Base-by-base conservation (phyloP, 2,329 filamentous ascomycete genomes). In the Curvularia hawaiiensis region DNA sequence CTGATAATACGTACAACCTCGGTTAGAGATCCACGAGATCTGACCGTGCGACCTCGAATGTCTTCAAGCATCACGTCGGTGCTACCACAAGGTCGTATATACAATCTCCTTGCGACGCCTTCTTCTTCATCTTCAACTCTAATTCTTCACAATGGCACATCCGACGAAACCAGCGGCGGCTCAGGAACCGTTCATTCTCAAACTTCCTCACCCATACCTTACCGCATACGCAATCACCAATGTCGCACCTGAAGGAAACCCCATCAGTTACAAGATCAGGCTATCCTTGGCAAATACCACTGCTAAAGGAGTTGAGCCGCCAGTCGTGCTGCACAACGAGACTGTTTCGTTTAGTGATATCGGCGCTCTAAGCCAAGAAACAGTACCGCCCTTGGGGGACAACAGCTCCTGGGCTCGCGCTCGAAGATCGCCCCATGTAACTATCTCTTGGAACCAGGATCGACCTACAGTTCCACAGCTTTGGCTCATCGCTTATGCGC, bases 401-500 rank as follows among this genome's bases (percentile, higher is more conserved):
- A 77, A 77, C 64, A 75, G 70, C 45, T 71, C 73, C 35, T 77
- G 80, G 80, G 80, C 79, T 33, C 73, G 80, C 60, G 75, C 79
- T 50, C 75, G 78, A 61, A 75, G 80, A 64, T 77, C 77, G 28
- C 79, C 79, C 7, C 71, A 74, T 40, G 73, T 78, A 3, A 73
- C 67, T 7, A 73, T 82, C 53, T 73, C 76, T 51, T 83, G 80
- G 80, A 65, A 66, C 35, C 70, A 66, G 9, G 66, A 68, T 24
- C 53, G 71, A n/a, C 80, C 80, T 45, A 73, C 77, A 31, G 65
- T 80, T 30, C 78, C 74, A 2, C 79, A 82, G 60, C 67, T 81
- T 16, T 83, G 80, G 80, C 77, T 80, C 46, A 69, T 81, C 24
- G 62, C 80, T 20, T 80, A 83, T 58, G 77, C 77, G 4, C 73